These are phyloP conservation scores for Tolypocladium tropicale DNA, from an alignment of 2,329 filamentous ascomycete genomes.

Conservation along the genomic window DNA sequence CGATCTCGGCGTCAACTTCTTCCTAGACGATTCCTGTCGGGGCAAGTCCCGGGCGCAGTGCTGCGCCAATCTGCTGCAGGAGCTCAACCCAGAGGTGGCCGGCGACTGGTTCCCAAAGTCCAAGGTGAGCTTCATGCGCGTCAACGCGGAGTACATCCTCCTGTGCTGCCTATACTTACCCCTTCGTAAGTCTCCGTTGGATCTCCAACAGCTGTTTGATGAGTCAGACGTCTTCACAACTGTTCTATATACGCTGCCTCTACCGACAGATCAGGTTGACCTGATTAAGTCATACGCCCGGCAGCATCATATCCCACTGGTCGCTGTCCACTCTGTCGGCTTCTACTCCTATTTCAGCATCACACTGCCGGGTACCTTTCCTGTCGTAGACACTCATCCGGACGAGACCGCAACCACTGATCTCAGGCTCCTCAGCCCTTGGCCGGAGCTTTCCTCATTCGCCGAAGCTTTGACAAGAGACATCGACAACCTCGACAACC, in stretches of 20 bases:
- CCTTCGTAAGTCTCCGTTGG: slow-evolving; percentile 13
- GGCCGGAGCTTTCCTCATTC: slow-evolving; percentile 69
- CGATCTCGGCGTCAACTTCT: slow-evolving; percentile 95
- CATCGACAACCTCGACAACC: slow-evolving; percentile 59
- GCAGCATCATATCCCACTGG: slow-evolving; percentile 56
- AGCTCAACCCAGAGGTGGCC: slow-evolving; percentile 87
- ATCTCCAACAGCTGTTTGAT: slow-evolving; percentile 31
- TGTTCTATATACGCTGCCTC: slow-evolving; percentile 44
- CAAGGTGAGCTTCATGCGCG: slow-evolving; percentile 13
- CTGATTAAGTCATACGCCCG: slow-evolving; percentile 36
- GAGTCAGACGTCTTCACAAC: slow-evolving; percentile 35
- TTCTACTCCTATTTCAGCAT: slow-evolving; percentile 89
- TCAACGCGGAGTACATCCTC: not conserved
- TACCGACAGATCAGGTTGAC: slow-evolving; percentile 30
- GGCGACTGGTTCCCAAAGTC: slow-evolving; percentile 56
- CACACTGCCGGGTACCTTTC: slow-evolving; percentile 66
- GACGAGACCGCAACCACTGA: slow-evolving; percentile 78
- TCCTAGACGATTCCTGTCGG: slow-evolving; percentile 69
- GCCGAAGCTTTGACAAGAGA: slow-evolving; percentile 54
- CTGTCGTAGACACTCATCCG: slow-evolving; percentile 92
- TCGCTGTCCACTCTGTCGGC: slow-evolving; percentile 80
- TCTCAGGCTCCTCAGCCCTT: slow-evolving; percentile 72
- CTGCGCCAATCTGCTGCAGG: slow-evolving; percentile 65
- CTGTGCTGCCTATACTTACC: not conserved
- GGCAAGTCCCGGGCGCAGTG: slow-evolving; percentile 71